A percentile compares a stretch with the other conserved stretches of the same genome.
These are phyloP conservation scores for Yamadazyma songkhlaensis DNA, from an alignment of 1,139 yeast species.

Conservation along the genomic window DNA sequence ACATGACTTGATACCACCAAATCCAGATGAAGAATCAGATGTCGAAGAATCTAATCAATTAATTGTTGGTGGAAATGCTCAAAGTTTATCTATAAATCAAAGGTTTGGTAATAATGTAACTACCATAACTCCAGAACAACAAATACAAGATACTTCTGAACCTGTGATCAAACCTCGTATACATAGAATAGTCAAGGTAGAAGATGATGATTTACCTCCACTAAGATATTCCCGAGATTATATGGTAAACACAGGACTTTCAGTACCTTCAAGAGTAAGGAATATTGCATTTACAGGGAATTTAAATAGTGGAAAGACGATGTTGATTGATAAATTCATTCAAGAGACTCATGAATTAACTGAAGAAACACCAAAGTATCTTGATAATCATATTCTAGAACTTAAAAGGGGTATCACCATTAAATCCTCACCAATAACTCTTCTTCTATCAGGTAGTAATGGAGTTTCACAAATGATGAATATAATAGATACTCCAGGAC, in stretches of 20 bases:
- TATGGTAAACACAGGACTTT: constrained; percentile 44
- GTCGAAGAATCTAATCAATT: constrained; percentile 6
- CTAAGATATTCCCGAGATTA: constrained; percentile 64
- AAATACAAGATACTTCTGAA: constrained; percentile 27
- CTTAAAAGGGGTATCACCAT: constrained; percentile 68
- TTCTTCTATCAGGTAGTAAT: constrained; percentile 55
- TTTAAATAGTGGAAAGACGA: constrained; percentile 84
- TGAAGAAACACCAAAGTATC: constrained; percentile 46
- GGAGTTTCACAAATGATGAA: constrained; percentile 61
- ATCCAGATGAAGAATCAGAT: constrained; percentile 9
- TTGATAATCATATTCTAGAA: constrained; percentile 73
- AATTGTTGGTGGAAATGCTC: neutral
- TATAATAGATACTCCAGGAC: constrained; percentile 89
- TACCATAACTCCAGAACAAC: constrained; percentile 31
- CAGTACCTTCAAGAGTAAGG: constrained; percentile 63
- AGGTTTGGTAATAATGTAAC: constrained; percentile 43
- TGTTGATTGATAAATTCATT: constrained; percentile 69
- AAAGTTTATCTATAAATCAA: constrained; percentile 2
- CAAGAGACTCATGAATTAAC: constrained; percentile 51
- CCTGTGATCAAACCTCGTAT: constrained; percentile 66
- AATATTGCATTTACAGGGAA: constrained; percentile 84
- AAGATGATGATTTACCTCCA: constrained; percentile 44
- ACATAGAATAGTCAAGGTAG: constrained; percentile 37
- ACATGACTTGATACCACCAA: constrained; percentile 10
- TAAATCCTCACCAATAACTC: constrained; percentile 59